Evolutionary conservation across 352 stramenopile species (phyloP).

Genomic region (Globisporangium spinosum): DNA sequence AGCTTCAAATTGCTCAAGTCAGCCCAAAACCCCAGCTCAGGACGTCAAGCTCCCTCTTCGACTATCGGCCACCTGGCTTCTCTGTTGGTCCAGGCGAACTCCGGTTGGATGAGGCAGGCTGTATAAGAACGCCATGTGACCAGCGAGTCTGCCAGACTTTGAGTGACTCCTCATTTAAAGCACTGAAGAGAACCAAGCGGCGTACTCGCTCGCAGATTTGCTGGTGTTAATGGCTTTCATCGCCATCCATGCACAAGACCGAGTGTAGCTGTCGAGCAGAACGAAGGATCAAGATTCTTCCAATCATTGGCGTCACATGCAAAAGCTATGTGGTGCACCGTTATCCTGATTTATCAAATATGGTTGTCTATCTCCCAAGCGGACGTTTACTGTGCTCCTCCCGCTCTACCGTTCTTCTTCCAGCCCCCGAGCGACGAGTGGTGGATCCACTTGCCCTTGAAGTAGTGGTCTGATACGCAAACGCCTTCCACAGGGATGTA

Average conservation of each 20-base stretch:
- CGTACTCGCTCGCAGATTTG: not conserved
- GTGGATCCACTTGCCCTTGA: slow-evolving; percentile 7
- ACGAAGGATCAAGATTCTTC: not conserved
- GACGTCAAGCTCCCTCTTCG: not conserved
- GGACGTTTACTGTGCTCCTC: not conserved
- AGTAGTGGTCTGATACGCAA: slow-evolving; percentile 11
- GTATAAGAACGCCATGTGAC: not conserved
- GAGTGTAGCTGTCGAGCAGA: not conserved
- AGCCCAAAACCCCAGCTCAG: not conserved
- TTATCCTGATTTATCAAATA: not conserved
- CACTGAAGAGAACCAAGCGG: not conserved
- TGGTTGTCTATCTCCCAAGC: not conserved
- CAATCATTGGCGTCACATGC: not conserved
- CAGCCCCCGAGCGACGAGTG: slow-evolving; percentile 8
- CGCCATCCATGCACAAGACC: not conserved
- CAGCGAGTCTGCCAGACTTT: not conserved
- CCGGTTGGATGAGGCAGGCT: not conserved
- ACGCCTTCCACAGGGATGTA: slow-evolving; percentile 15
- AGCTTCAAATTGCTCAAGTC: not conserved
- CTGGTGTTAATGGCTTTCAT: not conserved
- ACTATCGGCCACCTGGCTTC: not conserved
- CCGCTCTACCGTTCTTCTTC: not conserved
- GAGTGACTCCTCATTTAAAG: not conserved
- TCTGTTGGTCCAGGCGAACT: not conserved
- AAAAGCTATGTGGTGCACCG: not conserved